Evolutionary conservation across 306 rosid species (phyloP).

Genomic region (Prunus mira): DNA sequence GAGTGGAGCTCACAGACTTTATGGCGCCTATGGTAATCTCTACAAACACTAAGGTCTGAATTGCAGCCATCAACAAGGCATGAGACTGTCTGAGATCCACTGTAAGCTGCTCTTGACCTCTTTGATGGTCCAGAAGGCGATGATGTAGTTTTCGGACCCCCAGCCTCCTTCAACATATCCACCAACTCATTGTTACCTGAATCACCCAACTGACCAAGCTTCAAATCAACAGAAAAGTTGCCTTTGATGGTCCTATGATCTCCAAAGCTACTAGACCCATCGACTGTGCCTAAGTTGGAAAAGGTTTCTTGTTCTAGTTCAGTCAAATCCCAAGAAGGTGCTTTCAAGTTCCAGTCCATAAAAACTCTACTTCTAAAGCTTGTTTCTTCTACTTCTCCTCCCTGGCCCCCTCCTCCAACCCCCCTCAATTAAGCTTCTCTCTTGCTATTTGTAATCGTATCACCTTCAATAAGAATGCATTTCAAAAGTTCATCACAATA

Average conservation of each 20-base stretch:
- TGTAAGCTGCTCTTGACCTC: slow-evolving; percentile 66
- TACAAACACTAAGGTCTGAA: slow-evolving; percentile 74
- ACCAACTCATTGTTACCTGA: slow-evolving; percentile 34
- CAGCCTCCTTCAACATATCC: slow-evolving; percentile 43
- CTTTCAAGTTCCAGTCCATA: slow-evolving; percentile 94
- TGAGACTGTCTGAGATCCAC: slow-evolving; percentile 54
- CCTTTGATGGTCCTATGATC: slow-evolving; percentile 34
- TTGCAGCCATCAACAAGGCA: slow-evolving; percentile 92
- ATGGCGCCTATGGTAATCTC: slow-evolving; percentile 93
- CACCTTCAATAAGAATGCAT: slow-evolving; percentile 24
- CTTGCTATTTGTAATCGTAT: neutral
- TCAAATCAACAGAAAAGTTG: slow-evolving; percentile 80
- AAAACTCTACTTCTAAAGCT: slow-evolving; percentile 25
- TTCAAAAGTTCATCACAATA: slow-evolving; percentile 23
- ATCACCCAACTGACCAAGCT: slow-evolving; percentile 72
- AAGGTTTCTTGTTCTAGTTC: slow-evolving; percentile 56
- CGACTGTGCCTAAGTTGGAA: slow-evolving; percentile 49
- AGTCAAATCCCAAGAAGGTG: slow-evolving; percentile 73
- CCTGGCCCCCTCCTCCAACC: neutral
- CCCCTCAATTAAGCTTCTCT: slow-evolving; percentile 26
- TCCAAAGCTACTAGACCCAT: slow-evolving; percentile 55
- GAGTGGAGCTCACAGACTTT: slow-evolving; percentile 96
- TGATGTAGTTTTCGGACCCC: slow-evolving; percentile 41
- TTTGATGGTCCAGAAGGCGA: slow-evolving; percentile 65
- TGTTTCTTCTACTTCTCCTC: neutral